Evolutionary conservation across 768 basidiomycete genomes (phyloP).

Genomic region (Leccinum aurantiacum): DNA sequence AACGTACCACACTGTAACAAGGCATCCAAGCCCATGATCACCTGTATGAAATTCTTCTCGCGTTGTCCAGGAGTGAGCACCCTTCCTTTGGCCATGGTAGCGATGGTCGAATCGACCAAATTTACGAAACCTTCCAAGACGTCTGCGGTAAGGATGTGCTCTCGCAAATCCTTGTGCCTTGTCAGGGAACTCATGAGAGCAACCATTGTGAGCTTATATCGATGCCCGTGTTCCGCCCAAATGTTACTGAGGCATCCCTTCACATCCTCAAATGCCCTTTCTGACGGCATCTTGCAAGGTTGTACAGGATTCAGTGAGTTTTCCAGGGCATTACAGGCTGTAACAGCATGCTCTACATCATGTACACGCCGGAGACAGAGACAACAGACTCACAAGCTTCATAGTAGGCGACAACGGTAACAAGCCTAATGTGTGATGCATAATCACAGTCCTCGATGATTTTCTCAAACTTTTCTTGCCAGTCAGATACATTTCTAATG

Average conservation of each 20-base stretch:
- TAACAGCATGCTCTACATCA: too few species aligned
- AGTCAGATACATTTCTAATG: too few species aligned
- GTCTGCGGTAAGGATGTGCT: constrained; percentile 14
- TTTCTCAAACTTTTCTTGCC: too few species aligned
- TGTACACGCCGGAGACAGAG: too few species aligned
- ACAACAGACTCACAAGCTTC: too few species aligned
- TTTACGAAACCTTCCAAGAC: constrained; percentile 13
- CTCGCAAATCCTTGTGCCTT: constrained; percentile 12
- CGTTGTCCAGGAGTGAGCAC: background rate
- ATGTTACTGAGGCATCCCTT: background rate
- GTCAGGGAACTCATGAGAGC: constrained; percentile 24
- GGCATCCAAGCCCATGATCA: constrained; percentile 20
- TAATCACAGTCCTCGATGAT: too few species aligned
- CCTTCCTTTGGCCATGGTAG: background rate
- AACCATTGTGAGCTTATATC: constrained; percentile 18
- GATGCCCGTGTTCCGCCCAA: constrained; percentile 12
- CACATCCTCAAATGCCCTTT: too few species aligned
- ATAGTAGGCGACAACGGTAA: too few species aligned
- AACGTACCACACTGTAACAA: constrained; percentile 20
- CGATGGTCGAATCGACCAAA: constrained; percentile 16
- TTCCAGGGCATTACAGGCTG: too few species aligned
- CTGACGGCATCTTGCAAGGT: too few species aligned
- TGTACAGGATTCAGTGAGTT: too few species aligned
- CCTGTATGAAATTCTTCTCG: constrained; percentile 12
- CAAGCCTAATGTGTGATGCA: too few species aligned